Conservation (phyloP, 108 stramenopile species). For the Nitzschia putrida region DNA sequence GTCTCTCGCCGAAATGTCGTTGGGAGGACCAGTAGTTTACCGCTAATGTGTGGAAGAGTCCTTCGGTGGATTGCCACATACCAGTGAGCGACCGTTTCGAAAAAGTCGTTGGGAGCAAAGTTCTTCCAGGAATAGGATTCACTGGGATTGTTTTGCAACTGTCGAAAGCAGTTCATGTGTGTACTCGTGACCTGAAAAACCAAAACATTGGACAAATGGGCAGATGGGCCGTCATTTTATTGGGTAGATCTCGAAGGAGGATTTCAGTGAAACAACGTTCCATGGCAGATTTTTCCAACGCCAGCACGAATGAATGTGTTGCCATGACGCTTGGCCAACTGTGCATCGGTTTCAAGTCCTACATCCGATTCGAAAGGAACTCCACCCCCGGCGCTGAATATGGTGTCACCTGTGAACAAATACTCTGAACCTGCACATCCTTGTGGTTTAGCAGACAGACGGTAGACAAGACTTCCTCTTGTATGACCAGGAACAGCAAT, state of each 20-base stretch:
- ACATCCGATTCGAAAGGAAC: constrained; percentile 83
- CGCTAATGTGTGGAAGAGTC: constrained; percentile 58
- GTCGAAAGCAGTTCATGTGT: constrained; percentile 73
- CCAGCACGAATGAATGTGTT: constrained; percentile 47
- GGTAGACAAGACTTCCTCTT: constrained; percentile 76
- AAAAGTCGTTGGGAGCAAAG: constrained; percentile 66
- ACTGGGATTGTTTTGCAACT: constrained; percentile 41
- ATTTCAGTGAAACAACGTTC: constrained; percentile 87
- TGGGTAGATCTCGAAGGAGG: constrained; percentile 39
- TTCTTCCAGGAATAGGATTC: constrained; percentile 61
- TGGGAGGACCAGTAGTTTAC: constrained; percentile 63
- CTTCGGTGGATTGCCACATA: constrained; percentile 72
- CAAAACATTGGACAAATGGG: constrained; percentile 36
- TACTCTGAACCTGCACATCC: constrained; percentile 35
- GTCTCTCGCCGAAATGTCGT: constrained; percentile 61
- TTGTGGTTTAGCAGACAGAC: constrained; percentile 47
- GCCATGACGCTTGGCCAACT: constrained; percentile 46
- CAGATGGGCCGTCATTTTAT: constrained; percentile 2
- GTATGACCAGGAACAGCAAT: constrained; percentile 78
- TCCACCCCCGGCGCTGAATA: constrained; percentile 78
- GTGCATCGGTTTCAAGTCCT: constrained; percentile 46
- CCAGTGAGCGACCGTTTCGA: constrained; percentile 76
- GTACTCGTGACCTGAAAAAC: constrained; percentile 86
- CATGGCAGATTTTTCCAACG: constrained; percentile 51
- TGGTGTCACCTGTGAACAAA: constrained; percentile 83